A percentile compares a stretch with the other conserved stretches of the same genome.
These are phyloP conservation scores for Pythium sp. DNA, from an alignment of 352 stramenopile genomes.

Conservation along the genomic window DNA sequence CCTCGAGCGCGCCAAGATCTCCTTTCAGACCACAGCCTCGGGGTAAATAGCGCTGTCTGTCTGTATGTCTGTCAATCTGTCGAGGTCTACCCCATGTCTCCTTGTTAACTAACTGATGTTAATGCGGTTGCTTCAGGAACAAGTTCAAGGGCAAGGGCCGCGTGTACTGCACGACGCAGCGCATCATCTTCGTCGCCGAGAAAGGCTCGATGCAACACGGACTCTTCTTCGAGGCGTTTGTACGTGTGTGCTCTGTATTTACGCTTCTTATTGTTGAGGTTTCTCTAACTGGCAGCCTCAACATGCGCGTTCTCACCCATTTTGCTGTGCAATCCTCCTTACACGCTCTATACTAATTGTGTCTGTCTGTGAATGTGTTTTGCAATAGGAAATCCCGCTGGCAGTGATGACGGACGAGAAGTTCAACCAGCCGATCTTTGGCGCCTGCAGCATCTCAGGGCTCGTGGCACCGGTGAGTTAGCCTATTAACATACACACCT, in stretches of 20 bases:
- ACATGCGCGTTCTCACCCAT: background rate
- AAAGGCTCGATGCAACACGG: slow-evolving; percentile 63
- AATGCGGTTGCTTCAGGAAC: slow-evolving; percentile 21
- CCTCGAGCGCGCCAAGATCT: slow-evolving; percentile 74
- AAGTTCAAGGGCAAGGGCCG: slow-evolving; percentile 76
- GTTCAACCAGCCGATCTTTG: slow-evolving; percentile 90
- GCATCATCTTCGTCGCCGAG: slow-evolving; percentile 83
- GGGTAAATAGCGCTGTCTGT: slow-evolving; percentile 8
- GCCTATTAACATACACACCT: too few species aligned
- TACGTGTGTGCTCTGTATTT: slow-evolving; percentile 20
- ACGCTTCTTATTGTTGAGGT: too few species aligned
- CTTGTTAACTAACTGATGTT: background rate
- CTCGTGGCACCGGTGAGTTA: slow-evolving; percentile 50
- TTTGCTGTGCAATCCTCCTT: background rate
- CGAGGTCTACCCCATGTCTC: too few species aligned
- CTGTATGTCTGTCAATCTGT: background rate
- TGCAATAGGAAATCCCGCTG: slow-evolving; percentile 65
- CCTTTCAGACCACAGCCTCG: slow-evolving; percentile 61
- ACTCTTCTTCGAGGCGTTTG: slow-evolving; percentile 70
- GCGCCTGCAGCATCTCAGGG: slow-evolving; percentile 83
- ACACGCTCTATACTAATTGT: background rate
- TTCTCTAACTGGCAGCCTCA: background rate
- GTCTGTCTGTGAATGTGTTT: background rate
- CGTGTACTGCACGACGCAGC: slow-evolving; percentile 84
- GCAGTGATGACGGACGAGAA: slow-evolving; percentile 82